phyloP scores from a whole-genome alignment of 148 eudicot genomes.

The Silene conica region DNA sequence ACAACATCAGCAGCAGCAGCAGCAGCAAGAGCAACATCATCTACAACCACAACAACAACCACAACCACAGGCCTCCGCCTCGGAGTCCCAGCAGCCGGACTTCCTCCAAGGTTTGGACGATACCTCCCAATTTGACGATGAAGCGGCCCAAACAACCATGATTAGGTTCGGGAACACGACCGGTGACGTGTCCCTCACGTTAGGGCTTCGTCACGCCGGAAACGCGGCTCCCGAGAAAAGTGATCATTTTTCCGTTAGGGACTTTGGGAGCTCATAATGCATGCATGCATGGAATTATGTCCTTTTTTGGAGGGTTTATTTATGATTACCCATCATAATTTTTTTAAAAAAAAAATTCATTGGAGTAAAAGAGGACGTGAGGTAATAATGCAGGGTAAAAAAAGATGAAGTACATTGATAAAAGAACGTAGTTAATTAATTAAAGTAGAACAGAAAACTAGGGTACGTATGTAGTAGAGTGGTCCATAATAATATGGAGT shows the following conservation, averaged over 20 bases:
- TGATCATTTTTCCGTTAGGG: conserved; percentile 26
- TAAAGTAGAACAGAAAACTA: background rate
- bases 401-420: background rate
- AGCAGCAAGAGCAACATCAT: background rate
- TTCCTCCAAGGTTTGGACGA: conserved; percentile 5
- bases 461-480: background rate
- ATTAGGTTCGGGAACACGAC: conserved; percentile 50
- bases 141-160: conserved; percentile 35
- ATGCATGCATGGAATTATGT: background rate
- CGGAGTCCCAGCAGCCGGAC: background rate
- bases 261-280: conserved; percentile 37
- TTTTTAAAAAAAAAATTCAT: no score
- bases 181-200: conserved; percentile 76
- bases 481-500: background rate
- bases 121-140: conserved; percentile 20
- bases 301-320: background rate
- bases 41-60: background rate
- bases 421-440: background rate
- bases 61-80: background rate
- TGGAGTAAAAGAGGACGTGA: background rate
- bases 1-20: conserved; percentile 1
- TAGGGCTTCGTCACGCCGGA: conserved; percentile 81
- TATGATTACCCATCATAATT: background rate
- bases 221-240: conserved; percentile 51
- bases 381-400: background rate